phyloP scores from a whole-genome alignment of 768 basidiomycete genomes.

The Inosperma sp. region DNA sequence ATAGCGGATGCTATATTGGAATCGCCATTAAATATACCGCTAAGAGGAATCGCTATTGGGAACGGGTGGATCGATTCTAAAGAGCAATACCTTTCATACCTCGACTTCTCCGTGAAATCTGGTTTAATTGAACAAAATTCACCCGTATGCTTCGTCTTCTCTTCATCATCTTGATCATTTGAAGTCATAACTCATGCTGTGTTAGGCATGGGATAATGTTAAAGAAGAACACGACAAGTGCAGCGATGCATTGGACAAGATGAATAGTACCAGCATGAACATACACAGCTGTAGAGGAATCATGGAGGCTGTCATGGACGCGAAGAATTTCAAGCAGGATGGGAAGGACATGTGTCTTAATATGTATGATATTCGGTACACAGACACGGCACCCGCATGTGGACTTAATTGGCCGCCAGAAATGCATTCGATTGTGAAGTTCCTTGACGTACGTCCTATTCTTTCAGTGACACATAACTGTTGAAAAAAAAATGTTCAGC shows the following conservation, averaged over 20 bases:
- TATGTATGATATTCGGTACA: conserved; percentile 90
- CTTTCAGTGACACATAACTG: background rate
- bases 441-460: conserved; percentile 66
- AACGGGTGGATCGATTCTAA: conserved; percentile 97
- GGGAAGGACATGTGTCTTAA: conserved; percentile 80
- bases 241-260: conserved; percentile 37
- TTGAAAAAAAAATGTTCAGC: conserved; percentile 40
- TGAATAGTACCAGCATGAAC: conserved; percentile 48
- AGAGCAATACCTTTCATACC: conserved; percentile 83
- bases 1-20: conserved; percentile 74
- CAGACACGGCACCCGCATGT: conserved; percentile 81
- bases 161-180: background rate
- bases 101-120: conserved; percentile 79
- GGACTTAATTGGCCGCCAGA: conserved; percentile 99
- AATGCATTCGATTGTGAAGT: conserved; percentile 65
- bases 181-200: conserved; percentile 1
- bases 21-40: conserved; percentile 52
- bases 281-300: conserved; percentile 57
- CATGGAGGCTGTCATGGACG: conserved; percentile 40
- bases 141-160: conserved; percentile 41
- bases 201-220: conserved; percentile 56
- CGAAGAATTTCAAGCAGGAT: conserved; percentile 44
- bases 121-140: conserved; percentile 72
- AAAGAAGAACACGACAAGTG: conserved; percentile 61
- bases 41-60: conserved; percentile 85